phyloP scores from a whole-genome alignment of 1,284 basidiomycete genomes.

The Microbotryomycetes sp. region DNA sequence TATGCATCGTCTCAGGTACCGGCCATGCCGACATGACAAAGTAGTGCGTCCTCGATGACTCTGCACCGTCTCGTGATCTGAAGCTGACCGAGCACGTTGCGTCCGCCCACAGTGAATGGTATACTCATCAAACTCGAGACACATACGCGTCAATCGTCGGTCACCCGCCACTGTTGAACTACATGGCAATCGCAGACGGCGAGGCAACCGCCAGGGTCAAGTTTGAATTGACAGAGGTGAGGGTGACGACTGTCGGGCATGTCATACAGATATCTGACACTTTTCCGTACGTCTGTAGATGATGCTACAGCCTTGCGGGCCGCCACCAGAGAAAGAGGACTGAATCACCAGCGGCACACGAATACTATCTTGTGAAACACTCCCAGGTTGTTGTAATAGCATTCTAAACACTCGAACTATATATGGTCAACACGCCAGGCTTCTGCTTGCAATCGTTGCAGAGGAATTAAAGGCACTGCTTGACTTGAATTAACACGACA shows the following conservation, averaged over 20 bases:
- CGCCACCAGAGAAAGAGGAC: slow-evolving; percentile 87
- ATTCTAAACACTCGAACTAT: too few relatives aligned
- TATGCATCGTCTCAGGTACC: slow-evolving; percentile 37
- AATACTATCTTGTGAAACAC: too few relatives aligned
- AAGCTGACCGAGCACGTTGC: slow-evolving; percentile 10
- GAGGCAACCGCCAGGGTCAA: slow-evolving; percentile 80
- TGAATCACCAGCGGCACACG: too few relatives aligned
- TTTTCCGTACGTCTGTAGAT: slow-evolving; percentile 50
- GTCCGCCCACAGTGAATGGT: slow-evolving; percentile 68
- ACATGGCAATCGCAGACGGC: slow-evolving; percentile 85
- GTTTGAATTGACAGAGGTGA: slow-evolving; percentile 92
- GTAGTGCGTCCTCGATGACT: slow-evolving; percentile 54
- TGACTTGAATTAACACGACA: too few relatives aligned
- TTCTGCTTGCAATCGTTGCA: too few relatives aligned
- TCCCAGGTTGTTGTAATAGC: too few relatives aligned
- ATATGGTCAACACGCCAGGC: too few relatives aligned
- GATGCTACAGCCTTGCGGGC: slow-evolving; percentile 95
- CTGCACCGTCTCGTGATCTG: not conserved
- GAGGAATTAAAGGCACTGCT: too few relatives aligned
- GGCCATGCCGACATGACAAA: slow-evolving; percentile 92
- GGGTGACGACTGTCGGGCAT: slow-evolving; percentile 34
- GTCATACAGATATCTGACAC: slow-evolving; percentile 7
- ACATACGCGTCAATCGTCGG: slow-evolving; percentile 86
- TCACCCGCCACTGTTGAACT: slow-evolving; percentile 77
- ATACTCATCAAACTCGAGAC: slow-evolving; percentile 94